Evolutionary conservation across 805 yeast species (phyloP).

Genomic region (Myxozyma nipponensis): DNA sequence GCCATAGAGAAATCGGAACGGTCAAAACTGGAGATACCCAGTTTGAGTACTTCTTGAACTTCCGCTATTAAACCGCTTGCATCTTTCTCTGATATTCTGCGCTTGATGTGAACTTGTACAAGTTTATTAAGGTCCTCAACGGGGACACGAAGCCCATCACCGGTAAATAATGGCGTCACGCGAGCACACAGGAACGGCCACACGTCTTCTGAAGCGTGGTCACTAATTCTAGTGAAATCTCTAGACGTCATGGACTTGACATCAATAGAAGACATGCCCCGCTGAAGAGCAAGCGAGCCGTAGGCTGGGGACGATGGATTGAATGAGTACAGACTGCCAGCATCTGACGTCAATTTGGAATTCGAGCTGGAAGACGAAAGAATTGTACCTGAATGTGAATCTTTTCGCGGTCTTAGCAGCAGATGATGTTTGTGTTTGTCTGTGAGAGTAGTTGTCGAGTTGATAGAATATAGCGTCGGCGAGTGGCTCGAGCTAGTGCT

Average conservation of each 20-base stretch:
- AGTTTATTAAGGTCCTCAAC: slow-evolving; percentile 56
- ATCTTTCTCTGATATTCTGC: slow-evolving; percentile 40
- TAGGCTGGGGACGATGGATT: slow-evolving; percentile 38
- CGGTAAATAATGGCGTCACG: slow-evolving; percentile 47
- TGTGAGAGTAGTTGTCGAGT: slow-evolving; percentile 5
- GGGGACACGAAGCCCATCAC: slow-evolving; percentile 49
- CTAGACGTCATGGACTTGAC: slow-evolving; percentile 26
- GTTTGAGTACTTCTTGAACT: slow-evolving; percentile 43
- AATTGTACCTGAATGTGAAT: slow-evolving; percentile 38
- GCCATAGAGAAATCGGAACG: slow-evolving; percentile 40
- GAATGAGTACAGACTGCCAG: slow-evolving; percentile 43
- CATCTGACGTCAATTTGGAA: slow-evolving; percentile 41
- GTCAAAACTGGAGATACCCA: slow-evolving; percentile 28
- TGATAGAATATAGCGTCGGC: slow-evolving; percentile 4
- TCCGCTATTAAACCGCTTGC: slow-evolving; percentile 43
- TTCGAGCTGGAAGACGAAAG: slow-evolving; percentile 45
- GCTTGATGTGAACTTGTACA: slow-evolving; percentile 42
- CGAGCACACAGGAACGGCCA: slow-evolving; percentile 47
- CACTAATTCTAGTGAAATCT: slow-evolving; percentile 36
- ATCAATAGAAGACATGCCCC: slow-evolving; percentile 33
- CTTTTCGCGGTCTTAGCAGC: slow-evolving; percentile 39
- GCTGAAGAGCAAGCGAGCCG: slow-evolving; percentile 30
- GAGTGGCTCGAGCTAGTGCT: slow-evolving; percentile 13
- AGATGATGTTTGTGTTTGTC: slow-evolving; percentile 37
- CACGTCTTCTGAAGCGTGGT: slow-evolving; percentile 44